These are phyloP conservation scores for Adansonia gregorii DNA, from an alignment of 441 rosid species.

Conservation along the genomic window DNA sequence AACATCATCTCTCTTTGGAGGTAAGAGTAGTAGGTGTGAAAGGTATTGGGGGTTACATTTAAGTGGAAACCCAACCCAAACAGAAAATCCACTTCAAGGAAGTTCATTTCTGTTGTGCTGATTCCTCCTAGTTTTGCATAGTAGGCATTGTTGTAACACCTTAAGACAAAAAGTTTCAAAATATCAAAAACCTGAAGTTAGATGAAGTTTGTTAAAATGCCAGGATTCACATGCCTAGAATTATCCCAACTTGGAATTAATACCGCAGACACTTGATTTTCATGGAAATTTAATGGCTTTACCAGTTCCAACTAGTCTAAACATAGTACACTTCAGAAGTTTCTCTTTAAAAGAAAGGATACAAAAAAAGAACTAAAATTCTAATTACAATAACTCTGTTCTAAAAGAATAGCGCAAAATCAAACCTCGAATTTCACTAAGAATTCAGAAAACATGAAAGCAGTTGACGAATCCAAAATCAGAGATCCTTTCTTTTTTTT, in stretches of 20 bases:
- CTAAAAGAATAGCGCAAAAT: too few relatives aligned
- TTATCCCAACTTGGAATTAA: background rate
- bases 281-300: background rate
- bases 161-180: too few relatives aligned
- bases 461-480: too few relatives aligned
- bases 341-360: background rate
- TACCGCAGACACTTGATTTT: background rate
- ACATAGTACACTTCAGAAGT: background rate
- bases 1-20: slow-evolving; percentile 67
- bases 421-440: background rate
- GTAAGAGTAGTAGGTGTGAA: slow-evolving; percentile 60
- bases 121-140: too few relatives aligned
- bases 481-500: too few relatives aligned
- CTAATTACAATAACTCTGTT: background rate
- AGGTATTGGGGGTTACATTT: slow-evolving; percentile 75
- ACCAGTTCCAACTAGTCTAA: background rate
- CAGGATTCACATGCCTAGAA: too few relatives aligned
- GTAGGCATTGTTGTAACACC: too few relatives aligned
- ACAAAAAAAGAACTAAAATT: background rate
- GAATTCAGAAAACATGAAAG: too few relatives aligned
- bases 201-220: background rate
- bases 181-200: too few relatives aligned
- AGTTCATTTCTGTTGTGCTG: slow-evolving; percentile 34
- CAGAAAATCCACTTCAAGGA: slow-evolving; percentile 78
- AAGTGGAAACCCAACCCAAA: slow-evolving; percentile 83